Evolutionary conservation across 2,329 filamentous ascomycete species (phyloP).

Genomic region (Penicillium sp.): DNA sequence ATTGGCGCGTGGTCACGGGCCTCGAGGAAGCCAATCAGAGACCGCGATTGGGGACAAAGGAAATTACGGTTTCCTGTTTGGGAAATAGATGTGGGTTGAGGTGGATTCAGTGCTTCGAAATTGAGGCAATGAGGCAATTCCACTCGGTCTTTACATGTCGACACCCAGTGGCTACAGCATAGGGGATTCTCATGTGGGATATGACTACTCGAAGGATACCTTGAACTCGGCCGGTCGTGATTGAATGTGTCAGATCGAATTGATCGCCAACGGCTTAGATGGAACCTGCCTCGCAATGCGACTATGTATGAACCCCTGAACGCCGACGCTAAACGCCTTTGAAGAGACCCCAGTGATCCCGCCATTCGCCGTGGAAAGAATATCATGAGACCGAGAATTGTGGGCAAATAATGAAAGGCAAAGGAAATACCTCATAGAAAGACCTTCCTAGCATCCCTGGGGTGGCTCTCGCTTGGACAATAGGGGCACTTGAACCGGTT

Average conservation of each 20-base stretch:
- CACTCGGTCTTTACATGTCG: neutral
- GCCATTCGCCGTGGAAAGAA: neutral
- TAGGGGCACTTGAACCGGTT: constrained; percentile 91
- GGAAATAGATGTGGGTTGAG: neutral
- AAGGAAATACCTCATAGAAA: constrained; percentile 52
- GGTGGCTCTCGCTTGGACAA: constrained; percentile 77
- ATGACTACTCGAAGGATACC: neutral
- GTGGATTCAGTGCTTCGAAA: neutral
- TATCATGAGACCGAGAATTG: neutral
- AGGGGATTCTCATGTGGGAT: neutral
- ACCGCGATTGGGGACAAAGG: constrained; percentile 7
- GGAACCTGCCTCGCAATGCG: constrained; percentile 5
- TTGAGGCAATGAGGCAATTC: neutral
- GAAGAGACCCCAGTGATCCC: constrained; percentile 2
- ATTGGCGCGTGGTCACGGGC: constrained; percentile 39
- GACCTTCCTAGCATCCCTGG: constrained; percentile 71
- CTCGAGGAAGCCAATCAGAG: constrained; percentile 21
- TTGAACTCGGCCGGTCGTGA: neutral
- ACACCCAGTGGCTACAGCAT: neutral
- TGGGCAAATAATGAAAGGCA: neutral
- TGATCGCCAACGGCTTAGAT: neutral
- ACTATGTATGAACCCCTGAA: constrained; percentile 1
- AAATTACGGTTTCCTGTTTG: constrained; percentile 11
- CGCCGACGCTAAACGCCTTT: constrained; percentile 8
- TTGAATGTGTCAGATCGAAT: neutral